phyloP scores from a whole-genome alignment of 2,329 filamentous ascomycete genomes.

The Cordyceps fumosorosea region DNA sequence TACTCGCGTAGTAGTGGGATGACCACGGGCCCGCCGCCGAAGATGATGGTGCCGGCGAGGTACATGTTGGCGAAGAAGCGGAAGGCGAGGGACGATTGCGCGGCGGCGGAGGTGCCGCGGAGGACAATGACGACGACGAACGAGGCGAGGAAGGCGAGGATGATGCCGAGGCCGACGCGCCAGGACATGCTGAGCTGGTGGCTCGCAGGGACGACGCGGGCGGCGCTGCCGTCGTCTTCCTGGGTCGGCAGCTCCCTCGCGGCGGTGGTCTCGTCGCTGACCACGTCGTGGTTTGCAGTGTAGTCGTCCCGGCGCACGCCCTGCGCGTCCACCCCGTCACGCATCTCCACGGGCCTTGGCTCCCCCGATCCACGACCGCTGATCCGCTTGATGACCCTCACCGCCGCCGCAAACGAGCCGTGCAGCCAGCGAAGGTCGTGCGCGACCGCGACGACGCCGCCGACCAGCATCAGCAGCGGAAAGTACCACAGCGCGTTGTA shows the following conservation, averaged over 20 bases:
- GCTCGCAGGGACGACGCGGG: constrained; percentile 23
- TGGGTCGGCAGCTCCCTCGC: neutral
- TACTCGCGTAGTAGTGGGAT: constrained; percentile 57
- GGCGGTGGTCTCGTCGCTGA: neutral
- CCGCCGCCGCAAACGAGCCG: constrained; percentile 16
- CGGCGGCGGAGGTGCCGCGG: constrained; percentile 31
- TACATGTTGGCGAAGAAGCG: constrained; percentile 67
- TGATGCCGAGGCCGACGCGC: constrained; percentile 36
- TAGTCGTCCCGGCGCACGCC: constrained; percentile 8
- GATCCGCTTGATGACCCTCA: neutral
- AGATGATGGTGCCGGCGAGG: constrained; percentile 63
- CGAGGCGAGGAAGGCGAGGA: constrained; percentile 43
- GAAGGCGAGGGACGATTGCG: constrained; percentile 39
- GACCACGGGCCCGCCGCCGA: constrained; percentile 59
- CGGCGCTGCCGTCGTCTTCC: too few species aligned
- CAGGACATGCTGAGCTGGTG: constrained; percentile 36
- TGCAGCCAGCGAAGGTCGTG: constrained; percentile 51
- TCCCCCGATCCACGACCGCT: neutral
- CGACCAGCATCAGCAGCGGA: constrained; percentile 53
- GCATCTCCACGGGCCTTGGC: neutral
- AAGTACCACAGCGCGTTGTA: constrained; percentile 75
- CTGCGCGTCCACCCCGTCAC: neutral
- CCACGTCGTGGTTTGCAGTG: constrained; percentile 3
- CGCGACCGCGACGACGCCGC: constrained; percentile 44
- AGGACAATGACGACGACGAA: constrained; percentile 52